Conservation (phyloP, 306 rosid species). For the Inga leiocalycina region DNA sequence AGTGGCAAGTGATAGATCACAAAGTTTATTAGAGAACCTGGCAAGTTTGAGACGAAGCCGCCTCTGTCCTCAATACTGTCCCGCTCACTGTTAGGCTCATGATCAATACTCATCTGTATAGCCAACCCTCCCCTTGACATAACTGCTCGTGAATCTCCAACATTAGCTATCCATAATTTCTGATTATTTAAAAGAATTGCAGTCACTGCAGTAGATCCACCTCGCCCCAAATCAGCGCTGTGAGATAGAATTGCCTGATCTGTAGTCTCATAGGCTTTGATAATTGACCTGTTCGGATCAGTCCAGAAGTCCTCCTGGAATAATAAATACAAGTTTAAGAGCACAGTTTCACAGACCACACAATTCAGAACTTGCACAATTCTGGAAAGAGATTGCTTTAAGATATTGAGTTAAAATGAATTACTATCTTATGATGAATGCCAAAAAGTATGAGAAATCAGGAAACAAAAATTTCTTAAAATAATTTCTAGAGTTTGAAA, state of each 20-base stretch:
- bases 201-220: constrained; percentile 83
- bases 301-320: constrained; percentile 68
- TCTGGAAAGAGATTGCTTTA: constrained; percentile 19
- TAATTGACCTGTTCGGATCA: constrained; percentile 59
- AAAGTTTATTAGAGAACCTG: constrained; percentile 64
- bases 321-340: not conserved
- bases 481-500: not conserved
- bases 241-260: constrained; percentile 76
- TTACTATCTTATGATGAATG: constrained; percentile 7
- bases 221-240: constrained; percentile 77
- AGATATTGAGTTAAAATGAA: constrained; percentile 16
- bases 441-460: constrained; percentile 1
- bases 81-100: constrained; percentile 82
- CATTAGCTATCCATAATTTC: constrained; percentile 75
- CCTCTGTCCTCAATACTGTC: constrained; percentile 80
- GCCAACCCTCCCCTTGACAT: constrained; percentile 66
- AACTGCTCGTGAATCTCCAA: constrained; percentile 85
- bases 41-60: constrained; percentile 93
- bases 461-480: not conserved
- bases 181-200: constrained; percentile 68
- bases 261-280: constrained; percentile 63
- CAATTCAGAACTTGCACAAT: not conserved
- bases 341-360: not conserved
- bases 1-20: constrained; percentile 22
- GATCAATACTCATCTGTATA: constrained; percentile 72